Evolutionary conservation across 2,329 filamentous ascomycete genomes (phyloP).

Genomic region (Fusarium torulosum): DNA sequence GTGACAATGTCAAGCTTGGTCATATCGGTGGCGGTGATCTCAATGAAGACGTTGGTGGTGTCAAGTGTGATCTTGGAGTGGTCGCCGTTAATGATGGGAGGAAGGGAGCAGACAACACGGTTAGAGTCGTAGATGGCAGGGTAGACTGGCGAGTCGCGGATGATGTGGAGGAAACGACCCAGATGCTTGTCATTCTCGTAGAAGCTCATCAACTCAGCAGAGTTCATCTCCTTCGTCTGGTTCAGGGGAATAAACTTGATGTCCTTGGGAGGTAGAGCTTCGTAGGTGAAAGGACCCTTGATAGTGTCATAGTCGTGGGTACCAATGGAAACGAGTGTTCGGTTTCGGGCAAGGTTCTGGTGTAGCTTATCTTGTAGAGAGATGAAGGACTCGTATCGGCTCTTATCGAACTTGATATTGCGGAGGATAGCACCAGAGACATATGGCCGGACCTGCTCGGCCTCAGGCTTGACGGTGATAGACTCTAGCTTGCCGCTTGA

Average conservation of each 20-base stretch:
- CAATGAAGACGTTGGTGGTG: conserved; percentile 95
- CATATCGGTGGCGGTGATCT: conserved; percentile 94
- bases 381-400: conserved; percentile 97
- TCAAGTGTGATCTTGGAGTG: conserved; percentile 95
- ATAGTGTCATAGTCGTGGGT: conserved; percentile 97
- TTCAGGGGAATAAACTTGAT: conserved; percentile 94
- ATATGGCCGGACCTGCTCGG: conserved; percentile 83
- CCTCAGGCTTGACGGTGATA: conserved; percentile 82
- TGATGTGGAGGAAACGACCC: conserved; percentile 91
- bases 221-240: conserved; percentile 89
- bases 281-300: conserved; percentile 95
- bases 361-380: conserved; percentile 97
- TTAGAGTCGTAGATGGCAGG: conserved; percentile 95
- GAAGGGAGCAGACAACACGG: conserved; percentile 88
- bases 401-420: conserved; percentile 91
- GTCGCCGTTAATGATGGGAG: conserved; percentile 97
- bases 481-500: conserved; percentile 79
- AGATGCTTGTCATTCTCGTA: conserved; percentile 96
- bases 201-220: conserved; percentile 89
- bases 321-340: conserved; percentile 95
- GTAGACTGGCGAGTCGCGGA: conserved; percentile 92
- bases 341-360: conserved; percentile 91
- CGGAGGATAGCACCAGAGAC: conserved; percentile 91
- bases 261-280: conserved; percentile 89
- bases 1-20: conserved; percentile 97